Base-by-base conservation (phyloP, 306 rosid species). In the Cajanus cajan region DNA sequence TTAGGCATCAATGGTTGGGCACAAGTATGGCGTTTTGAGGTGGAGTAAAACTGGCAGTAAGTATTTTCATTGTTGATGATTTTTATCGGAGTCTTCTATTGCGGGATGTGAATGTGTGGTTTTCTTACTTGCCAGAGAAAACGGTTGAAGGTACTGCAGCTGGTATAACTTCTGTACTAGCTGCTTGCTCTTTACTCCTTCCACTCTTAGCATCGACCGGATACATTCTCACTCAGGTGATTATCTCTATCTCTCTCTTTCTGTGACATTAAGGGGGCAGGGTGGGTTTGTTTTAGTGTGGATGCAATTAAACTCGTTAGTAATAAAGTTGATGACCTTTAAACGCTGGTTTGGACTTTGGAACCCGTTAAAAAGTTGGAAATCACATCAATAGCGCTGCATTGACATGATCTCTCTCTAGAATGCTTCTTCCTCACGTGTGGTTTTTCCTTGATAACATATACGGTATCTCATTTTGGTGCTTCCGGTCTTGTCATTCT, bases 81-180 rank as follows among this genome's bases (percentile, higher is more conserved):
- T 66, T 86, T 59, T 78, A 64, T 34, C 24, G 4, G 62, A 55
- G 31, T 69, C 50, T 69, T 81, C 61, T 39, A 6, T 69, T 80
- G 13, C 75, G 52, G 70, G 80, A 65, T 70, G 16, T 74, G 37
- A 74, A 77, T 78, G 61, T 24, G 80, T 47, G 28, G 75, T 58
- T 58, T 78, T 73, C 76, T 78, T 68, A 18, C 50, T 86, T 84
- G 50, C 78, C 84, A 95, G 99, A 92, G 93, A 95, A 93, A 91
- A 95, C 99, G 25, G 84, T 95, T 82, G 99, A 95, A 93, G 99
- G 98, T 31, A 95, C 99, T 40, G 97, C 98, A 15, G 99, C 99
- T 82, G 99, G 99, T 73, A 95, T 95, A 84, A 90, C 98, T 50
- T 95, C 98, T 77, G 97, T 92, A 68, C 74, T 95, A 40, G 99